A percentile compares a stretch with the other conserved stretches of the same genome.
These are phyloP conservation scores for Kockiozyma suomiensis DNA, from an alignment of 805 yeast genomes.

Conservation along the genomic window DNA sequence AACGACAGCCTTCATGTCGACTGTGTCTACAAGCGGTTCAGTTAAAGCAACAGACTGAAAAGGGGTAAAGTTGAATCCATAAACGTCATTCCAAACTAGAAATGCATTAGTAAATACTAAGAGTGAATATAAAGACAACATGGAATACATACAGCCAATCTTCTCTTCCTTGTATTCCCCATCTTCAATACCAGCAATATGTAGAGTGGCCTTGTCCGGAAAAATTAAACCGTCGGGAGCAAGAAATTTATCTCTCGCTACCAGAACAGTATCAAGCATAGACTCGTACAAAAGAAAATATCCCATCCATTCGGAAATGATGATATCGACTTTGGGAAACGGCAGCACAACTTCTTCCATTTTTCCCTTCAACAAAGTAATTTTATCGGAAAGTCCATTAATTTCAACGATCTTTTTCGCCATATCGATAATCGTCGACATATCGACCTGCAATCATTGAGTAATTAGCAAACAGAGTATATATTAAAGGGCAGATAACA, in stretches of 20 bases:
- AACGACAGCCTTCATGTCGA: conserved; percentile 71
- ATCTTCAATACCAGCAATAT: conserved; percentile 84
- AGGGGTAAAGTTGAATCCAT: conserved; percentile 92
- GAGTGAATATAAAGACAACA: background rate
- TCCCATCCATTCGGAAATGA: conserved; percentile 99
- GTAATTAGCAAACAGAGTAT: background rate
- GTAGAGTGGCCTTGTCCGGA: conserved; percentile 75
- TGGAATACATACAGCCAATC: conserved; percentile 54
- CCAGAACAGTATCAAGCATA: conserved; percentile 93
- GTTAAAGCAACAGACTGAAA: conserved; percentile 82
- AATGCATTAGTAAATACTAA: background rate
- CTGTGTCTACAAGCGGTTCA: conserved; percentile 97
- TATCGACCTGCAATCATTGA: conserved; percentile 58
- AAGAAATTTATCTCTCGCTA: conserved; percentile 86
- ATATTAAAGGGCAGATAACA: conserved; percentile 44
- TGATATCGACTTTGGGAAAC: conserved; percentile 86
- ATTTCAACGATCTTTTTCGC: conserved; percentile 74
- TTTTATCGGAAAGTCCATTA: conserved; percentile 77
- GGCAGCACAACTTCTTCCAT: conserved; percentile 90
- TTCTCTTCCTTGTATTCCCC: conserved; percentile 82
- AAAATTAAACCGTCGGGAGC: conserved; percentile 82
- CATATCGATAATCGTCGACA: conserved; percentile 94
- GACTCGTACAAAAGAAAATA: conserved; percentile 93
- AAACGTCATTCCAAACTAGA: conserved; percentile 78
- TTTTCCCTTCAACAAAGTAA: conserved; percentile 84